Evolutionary conservation across 192 early-diverging fungal genomes (phyloP), one percentile per base, ranked within the genome.

Genomic region (Backusella australiensis): DNA sequence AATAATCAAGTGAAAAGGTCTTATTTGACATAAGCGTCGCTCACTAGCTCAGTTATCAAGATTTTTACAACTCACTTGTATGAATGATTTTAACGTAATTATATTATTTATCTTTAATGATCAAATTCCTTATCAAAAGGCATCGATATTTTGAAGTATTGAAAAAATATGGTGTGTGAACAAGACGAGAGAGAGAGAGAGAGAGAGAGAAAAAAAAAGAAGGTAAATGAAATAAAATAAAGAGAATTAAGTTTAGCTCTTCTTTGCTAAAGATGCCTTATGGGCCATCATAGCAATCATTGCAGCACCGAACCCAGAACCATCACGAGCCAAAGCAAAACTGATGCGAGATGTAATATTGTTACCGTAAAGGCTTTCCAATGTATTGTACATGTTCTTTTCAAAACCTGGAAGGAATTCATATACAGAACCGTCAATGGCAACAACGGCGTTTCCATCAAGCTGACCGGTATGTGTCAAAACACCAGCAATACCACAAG

Each of bases 271-370:
- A 65, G 75, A 23, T 1, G 67, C 42, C 35, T 85, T 87, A 69
- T 83, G 77, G 1, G 83, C 83, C 67, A 85, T 75, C 74, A 85
- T 76, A 11, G 85, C 84, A 78, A 84, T 82, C 2, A 88, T 80
- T 44, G 84, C 88, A 21, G 88, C 88, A 53, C 97, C 96, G 23
- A 95, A 87, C 68, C 97, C 93, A 69, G 91, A 91, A 14, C 95
- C 94, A 85, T 96, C 94, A 67, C 90, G 88, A 66, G 93, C 91
- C 75, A 92, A 86, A 34, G 82, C 89, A 34, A 96, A 87, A 9
- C 83, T 80, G 74, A 94, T 85, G 77, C 92, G 91, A 67, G 92
- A 87, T 44, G 88, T 85, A 69, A 90, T 83, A 9, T 78, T 80
- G 0, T 75, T 42, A 0, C 95, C 93, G 78, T 97, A 86, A 67